Conservation (phyloP, 768 basidiomycete species). For the Trametes punicea region DNA sequence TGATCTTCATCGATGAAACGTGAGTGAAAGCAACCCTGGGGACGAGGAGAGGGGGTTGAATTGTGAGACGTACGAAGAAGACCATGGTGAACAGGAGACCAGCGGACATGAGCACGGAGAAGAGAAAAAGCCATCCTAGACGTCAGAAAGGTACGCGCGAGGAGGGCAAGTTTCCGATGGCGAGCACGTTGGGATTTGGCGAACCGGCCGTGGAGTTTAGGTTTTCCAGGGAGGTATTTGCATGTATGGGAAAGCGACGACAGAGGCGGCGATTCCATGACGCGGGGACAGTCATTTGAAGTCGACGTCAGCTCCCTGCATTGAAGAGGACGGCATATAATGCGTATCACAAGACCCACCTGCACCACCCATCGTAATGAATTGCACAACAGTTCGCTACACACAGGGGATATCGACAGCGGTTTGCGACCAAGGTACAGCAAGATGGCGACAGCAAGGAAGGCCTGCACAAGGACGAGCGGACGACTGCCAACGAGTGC, state of each 20-base stretch:
- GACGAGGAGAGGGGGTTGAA: neutral
- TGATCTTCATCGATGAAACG: slow-evolving; percentile 77
- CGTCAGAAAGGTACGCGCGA: neutral
- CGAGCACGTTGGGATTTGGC: neutral
- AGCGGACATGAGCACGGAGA: slow-evolving; percentile 93
- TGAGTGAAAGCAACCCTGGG: too few relatives aligned
- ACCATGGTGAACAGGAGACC: slow-evolving; percentile 97
- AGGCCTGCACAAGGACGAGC: neutral
- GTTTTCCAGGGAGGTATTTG: too few relatives aligned
- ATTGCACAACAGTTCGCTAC: neutral
- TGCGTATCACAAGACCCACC: neutral
- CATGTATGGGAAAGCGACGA: neutral
- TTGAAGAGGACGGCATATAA: neutral
- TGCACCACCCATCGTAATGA: slow-evolving; percentile 15
- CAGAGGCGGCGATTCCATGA: neutral
- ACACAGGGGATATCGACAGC: neutral
- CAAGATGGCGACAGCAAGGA: neutral
- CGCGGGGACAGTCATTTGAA: neutral
- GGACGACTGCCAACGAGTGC: neutral
- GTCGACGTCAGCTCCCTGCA: slow-evolving; percentile 3
- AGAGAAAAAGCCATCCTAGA: slow-evolving; percentile 95
- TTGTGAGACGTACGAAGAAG: slow-evolving; percentile 79
- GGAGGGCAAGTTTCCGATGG: neutral
- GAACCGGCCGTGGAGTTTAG: neutral
- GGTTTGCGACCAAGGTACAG: neutral